Evolutionary conservation across 345 rosid genomes (phyloP).

Genomic region (Syzygium aqueum): DNA sequence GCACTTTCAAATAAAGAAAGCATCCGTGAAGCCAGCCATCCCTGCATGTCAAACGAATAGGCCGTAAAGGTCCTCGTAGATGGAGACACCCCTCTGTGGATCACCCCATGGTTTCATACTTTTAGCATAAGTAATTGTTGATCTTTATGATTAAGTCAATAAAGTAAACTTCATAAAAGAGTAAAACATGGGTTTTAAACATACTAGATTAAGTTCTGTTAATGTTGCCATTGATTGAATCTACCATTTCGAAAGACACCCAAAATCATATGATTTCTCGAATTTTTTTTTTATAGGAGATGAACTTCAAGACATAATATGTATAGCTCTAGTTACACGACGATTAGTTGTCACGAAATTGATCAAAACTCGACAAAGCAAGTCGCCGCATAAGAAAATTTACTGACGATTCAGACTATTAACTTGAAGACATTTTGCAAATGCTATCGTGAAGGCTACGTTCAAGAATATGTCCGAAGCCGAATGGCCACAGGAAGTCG

Average conservation of each 20-base stretch:
- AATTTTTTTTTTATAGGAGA: background rate
- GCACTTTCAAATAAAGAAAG: no score
- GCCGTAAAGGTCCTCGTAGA: no score
- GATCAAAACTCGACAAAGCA: background rate
- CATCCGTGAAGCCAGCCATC: no score
- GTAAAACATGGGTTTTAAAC: no score
- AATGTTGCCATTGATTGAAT: background rate
- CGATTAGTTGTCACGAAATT: fast-evolving
- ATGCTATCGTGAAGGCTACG: background rate
- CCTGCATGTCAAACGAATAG: no score
- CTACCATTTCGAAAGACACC: background rate
- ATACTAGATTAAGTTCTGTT: background rate
- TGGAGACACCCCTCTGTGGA: background rate
- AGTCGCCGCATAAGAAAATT: background rate
- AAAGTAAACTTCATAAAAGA: no score
- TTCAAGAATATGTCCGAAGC: background rate
- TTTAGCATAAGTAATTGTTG: background rate
- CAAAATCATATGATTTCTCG: background rate
- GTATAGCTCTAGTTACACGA: fast-evolving
- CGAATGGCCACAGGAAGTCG: background rate
- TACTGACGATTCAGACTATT: background rate
- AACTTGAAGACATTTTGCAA: background rate
- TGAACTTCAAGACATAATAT: background rate
- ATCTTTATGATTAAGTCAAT: background rate
- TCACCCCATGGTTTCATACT: background rate